Evolutionary conservation across 129 eudicot genomes (phyloP), one percentile per base, ranked within the genome.

Genomic region (Oenanthe sinensis): DNA sequence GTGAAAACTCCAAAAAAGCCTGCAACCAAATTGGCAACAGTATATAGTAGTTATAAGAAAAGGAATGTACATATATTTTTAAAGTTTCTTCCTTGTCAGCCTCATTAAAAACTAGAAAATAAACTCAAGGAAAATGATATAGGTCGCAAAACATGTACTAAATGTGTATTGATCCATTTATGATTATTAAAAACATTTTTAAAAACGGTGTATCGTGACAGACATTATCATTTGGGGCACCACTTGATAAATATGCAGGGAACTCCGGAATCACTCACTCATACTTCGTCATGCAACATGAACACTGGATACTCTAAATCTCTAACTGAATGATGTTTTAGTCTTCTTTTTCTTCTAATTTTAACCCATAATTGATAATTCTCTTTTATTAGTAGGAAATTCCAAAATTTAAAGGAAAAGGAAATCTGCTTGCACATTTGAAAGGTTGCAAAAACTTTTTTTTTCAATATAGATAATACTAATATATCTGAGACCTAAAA

Each of bases 1-100:
- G 86, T 91, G 79, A 93, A 93, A 49, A 91, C 96, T 69, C 90
- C 98, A 88, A 91, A 89, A 83, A 93, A 93, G n/a, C 88, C 98
- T 93, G 97, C 78, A 76, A 49, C 49, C 42, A 39, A 39, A 39
- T 3, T 39, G 3, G 42, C 42, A 39, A 39, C 42, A 39, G 3
- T 39, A 39, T 39, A 39, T 3, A 33, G 36, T 33, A 33, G 36
- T n/a, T n/a, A n/a, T 33, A 33, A 33, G 36, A 33, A 33, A 1
- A 33, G 36, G 36, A 33, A 33, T 33, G 1, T 33, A 33, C 36
- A 33, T 33, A 33, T 33, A 33, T 33, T 33, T 33, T 33, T 33
- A 1, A 33, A 33, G 36, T 33, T 33, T 33, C 36, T 33, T 33
- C 36, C 36, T 33, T 33, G 36, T 33, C 36, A 33, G 36, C 36